These are phyloP conservation scores for Coelastrella sp. DNA, from an alignment of 139 green algal genomes.

Conservation along the genomic window DNA sequence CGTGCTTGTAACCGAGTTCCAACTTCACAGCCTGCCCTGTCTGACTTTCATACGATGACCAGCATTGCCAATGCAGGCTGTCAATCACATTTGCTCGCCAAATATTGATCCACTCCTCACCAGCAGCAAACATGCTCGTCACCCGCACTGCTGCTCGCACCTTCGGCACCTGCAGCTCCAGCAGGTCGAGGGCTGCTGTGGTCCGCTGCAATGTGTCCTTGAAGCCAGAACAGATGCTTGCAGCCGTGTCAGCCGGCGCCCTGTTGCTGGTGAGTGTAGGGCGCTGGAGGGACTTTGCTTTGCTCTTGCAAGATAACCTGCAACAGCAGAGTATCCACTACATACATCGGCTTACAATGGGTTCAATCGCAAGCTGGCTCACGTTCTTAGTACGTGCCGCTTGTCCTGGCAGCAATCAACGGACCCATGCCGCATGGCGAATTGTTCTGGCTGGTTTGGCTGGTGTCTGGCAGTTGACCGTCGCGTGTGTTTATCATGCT, in stretches of 20 bases:
- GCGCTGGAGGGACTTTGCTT: not conserved
- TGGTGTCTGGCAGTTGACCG: too few species aligned
- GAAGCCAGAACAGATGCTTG: not conserved
- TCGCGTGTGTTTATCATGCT: too few species aligned
- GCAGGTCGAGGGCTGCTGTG: not conserved
- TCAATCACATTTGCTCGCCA: too few species aligned
- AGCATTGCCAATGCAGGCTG: too few species aligned
- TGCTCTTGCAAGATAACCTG: not conserved
- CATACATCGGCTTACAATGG: too few species aligned
- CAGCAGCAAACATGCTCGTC: not conserved
- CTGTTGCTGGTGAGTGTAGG: constrained; percentile 16
- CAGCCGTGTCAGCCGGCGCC: not conserved
- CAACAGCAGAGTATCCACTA: too few species aligned
- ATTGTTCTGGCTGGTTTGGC: too few species aligned
- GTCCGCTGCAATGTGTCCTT: constrained; percentile 11
- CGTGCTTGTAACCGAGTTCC: not conserved
- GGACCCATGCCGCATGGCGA: not conserved
- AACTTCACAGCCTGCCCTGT: not conserved
- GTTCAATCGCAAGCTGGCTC: too few species aligned
- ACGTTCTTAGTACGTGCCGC: too few species aligned
- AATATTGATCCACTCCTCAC: too few species aligned
- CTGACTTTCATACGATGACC: not conserved
- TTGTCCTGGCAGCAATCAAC: not conserved
- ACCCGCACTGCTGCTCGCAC: not conserved
- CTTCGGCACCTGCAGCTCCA: not conserved